These are phyloP conservation scores for Cutaneotrichosporon sp. DNA, from an alignment of 1,284 basidiomycete species.

Conservation along the genomic window DNA sequence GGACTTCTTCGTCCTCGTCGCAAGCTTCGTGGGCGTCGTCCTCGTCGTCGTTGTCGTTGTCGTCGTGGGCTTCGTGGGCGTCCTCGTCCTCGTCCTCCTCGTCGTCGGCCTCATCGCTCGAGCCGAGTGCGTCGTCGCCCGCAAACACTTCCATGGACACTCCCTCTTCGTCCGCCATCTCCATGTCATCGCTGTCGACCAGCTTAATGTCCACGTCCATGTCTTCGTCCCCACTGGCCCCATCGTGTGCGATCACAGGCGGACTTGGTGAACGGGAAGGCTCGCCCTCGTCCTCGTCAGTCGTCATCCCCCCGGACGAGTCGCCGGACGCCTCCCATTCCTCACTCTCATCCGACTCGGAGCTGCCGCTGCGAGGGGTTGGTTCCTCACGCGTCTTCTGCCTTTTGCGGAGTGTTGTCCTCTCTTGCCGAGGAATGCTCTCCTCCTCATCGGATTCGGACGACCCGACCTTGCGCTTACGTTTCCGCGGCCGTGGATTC, in stretches of 20 bases:
- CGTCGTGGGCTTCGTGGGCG: background rate
- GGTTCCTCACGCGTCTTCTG: background rate
- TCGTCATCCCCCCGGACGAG: background rate
- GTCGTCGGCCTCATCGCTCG: background rate
- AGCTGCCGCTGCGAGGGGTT: background rate
- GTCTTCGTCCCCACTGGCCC: background rate
- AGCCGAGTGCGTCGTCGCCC: slow-evolving; percentile 6
- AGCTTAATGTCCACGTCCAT: background rate
- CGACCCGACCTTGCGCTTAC: background rate
- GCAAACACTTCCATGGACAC: background rate
- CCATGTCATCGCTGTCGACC: background rate
- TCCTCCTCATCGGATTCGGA: background rate
- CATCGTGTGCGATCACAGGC: background rate
- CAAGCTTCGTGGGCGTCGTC: background rate
- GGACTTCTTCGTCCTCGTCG: background rate
- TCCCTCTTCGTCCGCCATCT: background rate
- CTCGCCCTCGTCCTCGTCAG: slow-evolving; percentile 8
- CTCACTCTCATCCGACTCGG: background rate
- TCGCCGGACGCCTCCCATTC: slow-evolving; percentile 7
- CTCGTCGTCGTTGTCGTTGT: background rate
- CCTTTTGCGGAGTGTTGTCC: background rate
- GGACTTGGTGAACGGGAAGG: background rate
- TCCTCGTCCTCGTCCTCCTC: background rate
- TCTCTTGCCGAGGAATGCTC: background rate
- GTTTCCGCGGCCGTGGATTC: background rate